A percentile compares a stretch with the other conserved stretches of the same genome.
Conservation (phyloP, 495 filamentous ascomycete species). For the Sabuloglossum arenarium region DNA sequence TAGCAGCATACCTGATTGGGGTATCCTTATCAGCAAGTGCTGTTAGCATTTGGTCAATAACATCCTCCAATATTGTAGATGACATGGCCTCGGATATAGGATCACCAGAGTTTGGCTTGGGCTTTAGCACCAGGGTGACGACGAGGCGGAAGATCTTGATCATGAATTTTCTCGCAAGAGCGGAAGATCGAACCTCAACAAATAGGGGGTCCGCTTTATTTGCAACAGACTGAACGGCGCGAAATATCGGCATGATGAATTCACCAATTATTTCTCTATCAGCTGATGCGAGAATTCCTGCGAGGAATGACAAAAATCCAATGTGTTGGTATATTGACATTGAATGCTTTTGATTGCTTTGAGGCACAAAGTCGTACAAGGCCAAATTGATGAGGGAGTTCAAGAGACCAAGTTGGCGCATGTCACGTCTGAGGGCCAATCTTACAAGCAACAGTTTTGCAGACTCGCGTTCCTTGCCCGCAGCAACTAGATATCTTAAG, state of each 20-base stretch:
- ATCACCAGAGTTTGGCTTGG: not conserved
- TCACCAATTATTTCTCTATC: slow-evolving; percentile 30
- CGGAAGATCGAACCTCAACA: slow-evolving; percentile 35
- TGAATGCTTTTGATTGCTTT: slow-evolving; percentile 16
- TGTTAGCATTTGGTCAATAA: slow-evolving; percentile 46
- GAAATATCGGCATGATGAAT: slow-evolving; percentile 28
- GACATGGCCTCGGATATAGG: slow-evolving; percentile 18
- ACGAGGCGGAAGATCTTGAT: slow-evolving; percentile 65
- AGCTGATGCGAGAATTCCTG: slow-evolving; percentile 40
- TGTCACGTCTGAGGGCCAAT: slow-evolving; percentile 64
- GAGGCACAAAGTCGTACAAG: slow-evolving; percentile 29
- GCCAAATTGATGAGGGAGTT: slow-evolving; percentile 45
- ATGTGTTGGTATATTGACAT: slow-evolving; percentile 38
- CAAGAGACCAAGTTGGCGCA: slow-evolving; percentile 57
- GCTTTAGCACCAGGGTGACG: not conserved
- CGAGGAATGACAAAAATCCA: slow-evolving; percentile 58
- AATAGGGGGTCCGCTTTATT: slow-evolving; percentile 11
- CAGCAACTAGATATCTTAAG: slow-evolving; percentile 41
- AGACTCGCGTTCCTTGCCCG: slow-evolving; percentile 76
- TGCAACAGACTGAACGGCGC: not conserved
- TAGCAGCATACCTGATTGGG: slow-evolving; percentile 69
- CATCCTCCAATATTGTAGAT: slow-evolving; percentile 27
- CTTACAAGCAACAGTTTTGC: slow-evolving; percentile 65
- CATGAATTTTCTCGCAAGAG: slow-evolving; percentile 53
- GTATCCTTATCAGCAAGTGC: slow-evolving; percentile 65